Evolutionary conservation across 2,329 filamentous ascomycete species (phyloP).

Genomic region (Cercospora sp.): DNA sequence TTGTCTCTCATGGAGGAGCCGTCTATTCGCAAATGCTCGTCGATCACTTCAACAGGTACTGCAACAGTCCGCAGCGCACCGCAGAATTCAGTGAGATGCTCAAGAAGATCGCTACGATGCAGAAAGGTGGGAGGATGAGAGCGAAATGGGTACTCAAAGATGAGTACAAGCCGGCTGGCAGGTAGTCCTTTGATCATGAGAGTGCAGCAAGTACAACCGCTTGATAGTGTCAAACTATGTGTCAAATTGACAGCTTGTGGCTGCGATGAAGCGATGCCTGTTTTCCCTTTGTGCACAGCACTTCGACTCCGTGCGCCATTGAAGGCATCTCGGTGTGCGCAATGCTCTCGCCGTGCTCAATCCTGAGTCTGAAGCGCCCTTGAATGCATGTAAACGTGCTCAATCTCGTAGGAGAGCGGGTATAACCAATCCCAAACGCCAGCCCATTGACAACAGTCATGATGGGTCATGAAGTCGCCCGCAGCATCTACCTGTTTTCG

Average conservation of each 20-base stretch:
- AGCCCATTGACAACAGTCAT: background rate
- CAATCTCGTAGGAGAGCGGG: constrained; percentile 8
- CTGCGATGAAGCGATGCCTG: background rate
- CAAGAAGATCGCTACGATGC: constrained; percentile 70
- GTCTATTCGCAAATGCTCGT: constrained; percentile 83
- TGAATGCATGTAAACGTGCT: background rate
- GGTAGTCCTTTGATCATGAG: background rate
- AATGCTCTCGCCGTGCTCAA: background rate
- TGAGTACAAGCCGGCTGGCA: constrained; percentile 44
- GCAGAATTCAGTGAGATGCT: constrained; percentile 81
- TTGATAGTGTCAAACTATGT: background rate
- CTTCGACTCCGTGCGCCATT: background rate
- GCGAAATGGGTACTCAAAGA: constrained; percentile 62
- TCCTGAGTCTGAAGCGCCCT: background rate
- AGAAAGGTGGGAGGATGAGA: constrained; percentile 53
- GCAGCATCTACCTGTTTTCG: background rate
- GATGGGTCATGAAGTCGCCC: background rate
- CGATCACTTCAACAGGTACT: constrained; percentile 84
- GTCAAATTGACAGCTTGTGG: background rate
- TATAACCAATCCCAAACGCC: background rate
- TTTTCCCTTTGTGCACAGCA: background rate
- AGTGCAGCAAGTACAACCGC: background rate
- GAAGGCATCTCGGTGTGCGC: background rate
- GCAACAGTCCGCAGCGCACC: constrained; percentile 66
- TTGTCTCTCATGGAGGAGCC: constrained; percentile 72